A percentile compares a stretch with the other conserved stretches of the same genome.
Conservation (phyloP, 257 asterid species). For the Nemophila menziesii region DNA sequence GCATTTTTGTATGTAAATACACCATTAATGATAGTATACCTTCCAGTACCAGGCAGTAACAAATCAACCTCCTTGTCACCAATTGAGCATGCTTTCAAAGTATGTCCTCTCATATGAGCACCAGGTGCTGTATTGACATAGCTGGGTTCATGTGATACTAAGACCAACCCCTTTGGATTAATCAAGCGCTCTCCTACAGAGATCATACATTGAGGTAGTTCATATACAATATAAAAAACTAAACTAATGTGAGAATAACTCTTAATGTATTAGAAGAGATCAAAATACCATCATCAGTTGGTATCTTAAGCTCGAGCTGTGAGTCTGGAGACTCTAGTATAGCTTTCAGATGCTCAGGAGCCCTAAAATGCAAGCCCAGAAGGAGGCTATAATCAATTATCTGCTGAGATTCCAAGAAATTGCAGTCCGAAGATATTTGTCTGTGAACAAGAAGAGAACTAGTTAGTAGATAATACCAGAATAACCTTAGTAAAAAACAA, state of each 20-base stretch:
- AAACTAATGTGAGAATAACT: background rate
- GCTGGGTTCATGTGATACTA: constrained; percentile 43
- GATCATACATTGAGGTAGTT: constrained; percentile 16
- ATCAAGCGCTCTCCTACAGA: constrained; percentile 31
- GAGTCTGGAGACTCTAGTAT: constrained; percentile 55
- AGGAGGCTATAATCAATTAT: constrained; percentile 93
- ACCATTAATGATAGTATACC: constrained; percentile 13
- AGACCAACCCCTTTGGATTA: constrained; percentile 37
- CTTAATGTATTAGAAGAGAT: background rate
- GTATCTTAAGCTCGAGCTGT: constrained; percentile 23
- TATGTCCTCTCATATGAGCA: constrained; percentile 38
- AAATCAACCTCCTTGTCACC: constrained; percentile 46
- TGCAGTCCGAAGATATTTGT: constrained; percentile 65
- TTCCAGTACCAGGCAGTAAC: constrained; percentile 43
- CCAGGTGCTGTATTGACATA: constrained; percentile 33
- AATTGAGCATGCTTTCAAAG: constrained; percentile 31
- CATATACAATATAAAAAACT: background rate
- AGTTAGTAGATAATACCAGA: background rate
- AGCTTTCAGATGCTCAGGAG: constrained; percentile 77
- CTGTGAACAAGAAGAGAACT: constrained; percentile 28
- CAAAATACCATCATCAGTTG: constrained; percentile 35
- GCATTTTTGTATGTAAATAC: too few species aligned
- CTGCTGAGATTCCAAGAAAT: constrained; percentile 72
- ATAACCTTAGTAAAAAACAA: constrained; percentile 1
- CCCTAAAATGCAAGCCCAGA: constrained; percentile 87